Percentiles rank a stretch among this genome's conserved stretches.
phyloP scores from a whole-genome alignment of 2,329 filamentous ascomycete genomes.

The Talaromyces amestolkiae region DNA sequence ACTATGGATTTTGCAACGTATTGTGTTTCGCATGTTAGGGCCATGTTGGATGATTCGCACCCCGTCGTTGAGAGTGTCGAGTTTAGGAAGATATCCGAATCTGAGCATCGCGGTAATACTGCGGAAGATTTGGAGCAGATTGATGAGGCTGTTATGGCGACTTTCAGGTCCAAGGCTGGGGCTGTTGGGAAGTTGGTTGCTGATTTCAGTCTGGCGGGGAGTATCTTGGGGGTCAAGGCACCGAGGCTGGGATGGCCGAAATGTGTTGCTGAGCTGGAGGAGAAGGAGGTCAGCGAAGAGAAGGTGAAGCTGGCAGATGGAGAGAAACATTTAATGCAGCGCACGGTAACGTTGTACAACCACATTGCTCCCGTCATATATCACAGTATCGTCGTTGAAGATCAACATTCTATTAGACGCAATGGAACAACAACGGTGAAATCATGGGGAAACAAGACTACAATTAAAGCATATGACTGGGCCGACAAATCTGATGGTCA shows the following conservation, averaged over 20 bases:
- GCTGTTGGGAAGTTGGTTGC: slow-evolving; percentile 20
- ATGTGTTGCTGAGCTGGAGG: slow-evolving; percentile 21
- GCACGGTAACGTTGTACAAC: slow-evolving; percentile 25
- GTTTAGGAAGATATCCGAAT: slow-evolving; percentile 29
- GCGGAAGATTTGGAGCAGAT: slow-evolving; percentile 32
- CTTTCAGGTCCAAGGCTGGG: slow-evolving; percentile 20
- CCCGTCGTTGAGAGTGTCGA: slow-evolving; percentile 38
- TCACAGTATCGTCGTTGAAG: slow-evolving; percentile 32
- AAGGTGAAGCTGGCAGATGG: background rate
- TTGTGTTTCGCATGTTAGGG: slow-evolving; percentile 38
- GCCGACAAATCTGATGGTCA: slow-evolving; percentile 20
- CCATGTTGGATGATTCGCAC: slow-evolving; percentile 43
- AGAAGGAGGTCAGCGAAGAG: slow-evolving; percentile 18
- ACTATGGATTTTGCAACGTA: slow-evolving; percentile 42
- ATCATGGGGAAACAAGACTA: slow-evolving; percentile 23
- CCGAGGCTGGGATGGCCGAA: slow-evolving; percentile 24
- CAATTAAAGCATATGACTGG: slow-evolving; percentile 25
- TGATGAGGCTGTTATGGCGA: slow-evolving; percentile 24
- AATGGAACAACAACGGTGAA: slow-evolving; percentile 17
- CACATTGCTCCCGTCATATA: slow-evolving; percentile 22
- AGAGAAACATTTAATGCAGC: slow-evolving; percentile 13
- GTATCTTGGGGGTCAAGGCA: slow-evolving; percentile 13
- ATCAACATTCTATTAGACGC: slow-evolving; percentile 33
- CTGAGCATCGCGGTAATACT: slow-evolving; percentile 25
- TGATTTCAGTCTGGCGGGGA: slow-evolving; percentile 19